Conservation (phyloP, 2,329 filamentous ascomycete species). For the Thelonectria rubi region DNA sequence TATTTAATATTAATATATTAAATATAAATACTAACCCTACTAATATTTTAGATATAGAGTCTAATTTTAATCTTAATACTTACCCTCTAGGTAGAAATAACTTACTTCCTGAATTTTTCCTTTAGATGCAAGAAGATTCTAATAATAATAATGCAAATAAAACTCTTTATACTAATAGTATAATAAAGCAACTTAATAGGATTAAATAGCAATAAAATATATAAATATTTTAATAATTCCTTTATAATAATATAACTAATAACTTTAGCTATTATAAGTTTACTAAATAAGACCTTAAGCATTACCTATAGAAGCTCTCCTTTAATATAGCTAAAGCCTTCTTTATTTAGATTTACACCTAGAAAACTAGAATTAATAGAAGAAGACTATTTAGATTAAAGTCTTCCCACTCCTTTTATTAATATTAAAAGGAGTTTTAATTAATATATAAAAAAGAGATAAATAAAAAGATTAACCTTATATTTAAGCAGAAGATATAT, state of each 20-base stretch:
- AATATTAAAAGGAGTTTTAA: constrained; percentile 9
- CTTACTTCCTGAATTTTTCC: constrained; percentile 6
- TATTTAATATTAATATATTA: neutral
- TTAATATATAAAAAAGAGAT: constrained; percentile 4
- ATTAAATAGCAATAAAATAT: constrained; percentile 9
- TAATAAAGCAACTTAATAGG: constrained; percentile 1
- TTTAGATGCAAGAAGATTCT: constrained; percentile 2
- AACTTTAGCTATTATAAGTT: constrained; percentile 12
- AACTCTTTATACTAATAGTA: neutral
- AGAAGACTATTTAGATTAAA: neutral
- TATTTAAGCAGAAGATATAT: constrained; percentile 2
- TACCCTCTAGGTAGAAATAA: neutral
- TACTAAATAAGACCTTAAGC: neutral
- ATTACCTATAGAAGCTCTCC: constrained; percentile 1
- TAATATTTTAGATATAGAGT: neutral
- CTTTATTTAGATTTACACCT: neutral
- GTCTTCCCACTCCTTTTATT: neutral
- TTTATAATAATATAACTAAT: neutral
- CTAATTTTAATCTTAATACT: neutral
- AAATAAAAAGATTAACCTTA: constrained; percentile 4
- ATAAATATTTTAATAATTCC: neutral
- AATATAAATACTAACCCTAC: neutral
- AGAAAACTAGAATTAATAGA: neutral
- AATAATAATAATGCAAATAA: neutral
- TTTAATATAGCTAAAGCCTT: constrained; percentile 8